Base-by-base conservation (phyloP, 179 eudicot genomes). In the Vitellaria paradoxa region DNA sequence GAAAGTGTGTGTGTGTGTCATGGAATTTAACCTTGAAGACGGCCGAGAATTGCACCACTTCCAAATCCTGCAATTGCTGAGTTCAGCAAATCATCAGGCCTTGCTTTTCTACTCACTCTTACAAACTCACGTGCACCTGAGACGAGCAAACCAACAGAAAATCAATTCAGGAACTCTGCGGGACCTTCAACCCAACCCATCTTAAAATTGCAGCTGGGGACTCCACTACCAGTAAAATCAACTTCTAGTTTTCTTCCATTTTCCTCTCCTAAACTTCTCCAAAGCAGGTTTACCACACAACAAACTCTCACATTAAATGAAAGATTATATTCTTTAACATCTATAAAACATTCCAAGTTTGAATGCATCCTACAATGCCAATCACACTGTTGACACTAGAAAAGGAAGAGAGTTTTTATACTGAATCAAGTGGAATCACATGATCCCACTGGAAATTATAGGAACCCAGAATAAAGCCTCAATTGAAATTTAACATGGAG, bases 91-190 rank as follows among this genome's bases (percentile, higher is more conserved):
- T 88, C 91, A 65, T 68, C 90, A 79, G 81, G 90, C 24, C 73
- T 83, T 21, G 90, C 71, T 66, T 60, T 81, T 76, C 90, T 81
- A 68, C 87, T 83, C 37, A 72, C 87, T 85, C 82, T 80, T 6
- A 82, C 86, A 80, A 88, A 87, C 74, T 88, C 91, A 73, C 90
- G 90, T 5, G 85, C 87, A 85, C 90, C 91, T 88, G 85, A 74
- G 52, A 77, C 64, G 23, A 17, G 66, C 10, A 17, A 67, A 67
- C 9, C 53, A 53, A 55, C 18, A 68, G 23, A 64, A 46, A 62
- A 13, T 62, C 26, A 74, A 74, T 4, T 46, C 61, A 74, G 63
- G 8, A 14, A 47, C 14, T 4, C 4, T 53, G 20, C 7, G 13
- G 77, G 20, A 8, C 68, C 56, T 74, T 42, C 53, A 45, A 49